Conservation (phyloP, 1,284 basidiomycete genomes). For the Leccinum griseonigrum region DNA sequence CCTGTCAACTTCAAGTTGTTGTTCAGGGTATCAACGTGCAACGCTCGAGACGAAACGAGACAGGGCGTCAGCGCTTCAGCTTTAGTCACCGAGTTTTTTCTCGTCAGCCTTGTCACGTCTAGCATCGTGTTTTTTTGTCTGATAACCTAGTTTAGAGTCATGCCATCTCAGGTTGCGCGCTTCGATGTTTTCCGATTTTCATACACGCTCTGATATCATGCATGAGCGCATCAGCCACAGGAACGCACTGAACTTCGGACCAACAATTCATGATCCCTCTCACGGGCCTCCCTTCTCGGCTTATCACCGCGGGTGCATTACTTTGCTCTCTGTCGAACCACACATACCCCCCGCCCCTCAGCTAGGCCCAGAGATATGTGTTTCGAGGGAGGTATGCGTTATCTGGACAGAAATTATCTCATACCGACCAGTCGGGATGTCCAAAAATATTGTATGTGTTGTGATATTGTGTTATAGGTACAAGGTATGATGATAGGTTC, state of each 20-base stretch:
- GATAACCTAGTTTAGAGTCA: background rate
- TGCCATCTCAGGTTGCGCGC: background rate
- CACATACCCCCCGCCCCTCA: background rate
- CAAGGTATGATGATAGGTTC: background rate
- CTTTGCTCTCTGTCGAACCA: background rate
- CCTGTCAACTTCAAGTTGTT: background rate
- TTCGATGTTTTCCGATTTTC: background rate
- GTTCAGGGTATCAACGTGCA: background rate
- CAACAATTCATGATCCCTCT: background rate
- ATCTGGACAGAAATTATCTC: background rate
- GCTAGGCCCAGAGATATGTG: background rate
- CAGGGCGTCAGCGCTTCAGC: background rate
- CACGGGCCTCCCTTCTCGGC: background rate
- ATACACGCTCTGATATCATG: background rate
- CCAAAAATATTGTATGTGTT: background rate
- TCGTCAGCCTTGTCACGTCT: background rate
- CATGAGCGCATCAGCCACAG: background rate
- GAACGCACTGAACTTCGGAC: background rate
- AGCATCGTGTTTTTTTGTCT: background rate
- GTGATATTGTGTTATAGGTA: background rate
- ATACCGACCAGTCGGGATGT: background rate
- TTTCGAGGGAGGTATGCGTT: background rate
- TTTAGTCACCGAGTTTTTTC: background rate
- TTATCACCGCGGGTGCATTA: background rate
- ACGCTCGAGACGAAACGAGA: background rate